Evolutionary conservation across 768 basidiomycete genomes (phyloP).

Genomic region (Pholiota microspora): DNA sequence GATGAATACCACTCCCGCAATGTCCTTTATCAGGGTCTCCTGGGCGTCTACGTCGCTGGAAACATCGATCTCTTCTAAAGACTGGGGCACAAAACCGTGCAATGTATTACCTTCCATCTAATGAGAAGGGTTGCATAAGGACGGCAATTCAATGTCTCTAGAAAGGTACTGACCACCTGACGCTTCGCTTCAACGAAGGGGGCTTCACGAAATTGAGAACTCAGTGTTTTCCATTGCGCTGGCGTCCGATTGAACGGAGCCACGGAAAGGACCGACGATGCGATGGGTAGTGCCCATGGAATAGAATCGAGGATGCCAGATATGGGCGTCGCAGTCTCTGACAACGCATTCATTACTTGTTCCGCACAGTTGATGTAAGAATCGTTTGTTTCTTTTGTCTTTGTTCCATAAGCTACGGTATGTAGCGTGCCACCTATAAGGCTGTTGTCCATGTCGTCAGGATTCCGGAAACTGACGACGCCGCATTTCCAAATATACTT

Average conservation of each 20-base stretch:
- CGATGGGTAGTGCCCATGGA: constrained; percentile 34
- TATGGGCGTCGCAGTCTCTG: constrained; percentile 30
- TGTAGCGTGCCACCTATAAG: constrained; percentile 37
- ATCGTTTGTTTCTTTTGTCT: constrained; percentile 34
- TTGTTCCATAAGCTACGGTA: constrained; percentile 41
- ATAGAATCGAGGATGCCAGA: constrained; percentile 37
- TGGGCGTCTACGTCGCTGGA: constrained; percentile 5
- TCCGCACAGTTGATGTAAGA: constrained; percentile 39
- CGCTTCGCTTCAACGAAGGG: constrained; percentile 27
- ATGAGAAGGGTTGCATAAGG: neutral
- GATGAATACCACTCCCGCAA: constrained; percentile 32
- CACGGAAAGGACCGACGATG: constrained; percentile 45
- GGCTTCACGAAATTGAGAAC: constrained; percentile 30
- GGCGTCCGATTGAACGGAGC: constrained; percentile 48
- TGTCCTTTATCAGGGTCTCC: constrained; percentile 26
- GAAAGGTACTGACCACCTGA: constrained; percentile 10
- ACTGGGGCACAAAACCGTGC: constrained; percentile 17
- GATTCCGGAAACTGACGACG: neutral
- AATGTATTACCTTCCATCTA: constrained; percentile 13
- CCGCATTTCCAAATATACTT: constrained; percentile 16
- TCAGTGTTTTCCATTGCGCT: constrained; percentile 33
- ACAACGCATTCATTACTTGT: constrained; percentile 26
- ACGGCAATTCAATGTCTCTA: neutral
- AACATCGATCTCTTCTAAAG: constrained; percentile 10
- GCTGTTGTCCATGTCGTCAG: constrained; percentile 18